Base-by-base conservation (phyloP, 2,329 filamentous ascomycete species). In the Chaetomium sp. region DNA sequence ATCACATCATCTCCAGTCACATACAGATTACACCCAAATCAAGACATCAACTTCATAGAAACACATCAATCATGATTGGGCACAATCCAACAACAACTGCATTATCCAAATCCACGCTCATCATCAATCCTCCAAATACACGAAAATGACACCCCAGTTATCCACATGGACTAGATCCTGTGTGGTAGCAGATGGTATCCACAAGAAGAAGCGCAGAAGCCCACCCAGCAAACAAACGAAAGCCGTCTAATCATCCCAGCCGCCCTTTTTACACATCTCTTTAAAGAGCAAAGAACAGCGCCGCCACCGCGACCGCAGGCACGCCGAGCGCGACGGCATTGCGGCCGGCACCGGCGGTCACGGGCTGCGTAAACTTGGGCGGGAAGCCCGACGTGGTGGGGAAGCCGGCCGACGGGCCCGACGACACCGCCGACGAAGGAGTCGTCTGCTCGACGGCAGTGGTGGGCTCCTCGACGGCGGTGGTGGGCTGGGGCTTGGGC, bases 311-410 rank as follows among this genome's bases (percentile, higher is more conserved):
- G 10, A 67, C 49, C 47, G 60, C 70, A 23, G 67, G 60, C 31
- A 70, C 25, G 12, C 67, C 68, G 25, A 71, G 10, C 7, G 63
- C 33, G 33, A 65, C 70, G 33, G 31, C 65, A 57, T 67, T 69
- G 56, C 70, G 69, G 25, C 65, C 69, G 16, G 70, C 69, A n/a
- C 70, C 70, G 6, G 68, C 70, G 19, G 65, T 70, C 31, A 71
- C 70, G 7, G 66, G 65, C 23, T 29, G 51, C 19, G 65, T 62
- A 12, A 62, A 19, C 29, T 57, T 60, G 9, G 63, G n/a, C 19
- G 57, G 53, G 45, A 35, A 56, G 38, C 57, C 53, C 38, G 62
- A 49, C 23, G 59, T 63, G 53, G 35, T 29, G 10, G 63, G 51
- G 45, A 65, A 53, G 23, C 62, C 67, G 23, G 61, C 54, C 27